Conservation (phyloP, 1,139 yeast species). For the Yamadazyma conglobata region DNA sequence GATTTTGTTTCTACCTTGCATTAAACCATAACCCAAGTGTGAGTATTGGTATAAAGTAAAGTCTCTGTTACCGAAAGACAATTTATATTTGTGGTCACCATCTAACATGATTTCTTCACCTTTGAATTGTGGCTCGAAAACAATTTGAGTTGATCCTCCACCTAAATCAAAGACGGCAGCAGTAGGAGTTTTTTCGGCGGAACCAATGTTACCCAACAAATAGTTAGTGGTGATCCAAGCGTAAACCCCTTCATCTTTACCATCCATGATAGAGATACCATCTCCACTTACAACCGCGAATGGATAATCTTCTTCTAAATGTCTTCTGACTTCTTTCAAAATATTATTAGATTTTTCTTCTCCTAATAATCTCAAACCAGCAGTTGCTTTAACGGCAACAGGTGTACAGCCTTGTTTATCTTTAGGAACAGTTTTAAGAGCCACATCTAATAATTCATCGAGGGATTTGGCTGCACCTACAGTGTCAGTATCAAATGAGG, state of each 20-base stretch:
- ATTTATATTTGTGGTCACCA: conserved; percentile 84
- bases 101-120: conserved; percentile 56
- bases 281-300: conserved; percentile 85
- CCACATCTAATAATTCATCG: conserved; percentile 73
- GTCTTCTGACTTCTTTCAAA: conserved; percentile 68
- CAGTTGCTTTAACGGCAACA: conserved; percentile 95
- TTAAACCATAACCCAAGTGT: conserved; percentile 92
- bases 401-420: conserved; percentile 79
- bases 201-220: conserved; percentile 87
- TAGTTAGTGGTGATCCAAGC: conserved; percentile 98
- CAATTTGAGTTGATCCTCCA: conserved; percentile 98
- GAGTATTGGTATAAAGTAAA: conserved; percentile 91
- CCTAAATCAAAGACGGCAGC: conserved; percentile 98
- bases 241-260: conserved; percentile 96
- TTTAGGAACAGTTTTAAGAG: conserved; percentile 73
- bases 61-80: conserved; percentile 75
- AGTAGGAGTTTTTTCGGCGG: conserved; percentile 66
- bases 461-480: conserved; percentile 83
- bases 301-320: conserved; percentile 76
- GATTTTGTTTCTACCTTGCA: conserved; percentile 86
- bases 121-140: conserved; percentile 80
- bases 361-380: conserved; percentile 89
- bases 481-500: conserved; percentile 78
- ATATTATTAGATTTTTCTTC: conserved; percentile 66
- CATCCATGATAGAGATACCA: conserved; percentile 91